These are phyloP conservation scores for Capsicum baccatum DNA, from an alignment of 257 asterid genomes.

Conservation along the genomic window DNA sequence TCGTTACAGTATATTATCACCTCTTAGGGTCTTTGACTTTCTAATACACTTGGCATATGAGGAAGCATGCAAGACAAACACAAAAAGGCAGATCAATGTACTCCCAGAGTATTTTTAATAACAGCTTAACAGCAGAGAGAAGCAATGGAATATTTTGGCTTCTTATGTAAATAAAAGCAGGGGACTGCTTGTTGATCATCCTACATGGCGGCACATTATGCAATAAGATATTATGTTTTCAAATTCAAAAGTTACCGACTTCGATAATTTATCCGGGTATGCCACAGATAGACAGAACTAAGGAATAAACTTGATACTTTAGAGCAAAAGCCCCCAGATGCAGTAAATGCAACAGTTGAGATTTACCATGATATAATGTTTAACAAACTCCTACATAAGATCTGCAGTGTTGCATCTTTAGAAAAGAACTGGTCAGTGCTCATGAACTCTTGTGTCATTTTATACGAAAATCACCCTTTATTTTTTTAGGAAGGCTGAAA, in stretches of 20 bases:
- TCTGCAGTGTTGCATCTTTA: too few species aligned
- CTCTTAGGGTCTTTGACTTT: too few species aligned
- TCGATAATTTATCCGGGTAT: not conserved
- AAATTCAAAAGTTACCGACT: not conserved
- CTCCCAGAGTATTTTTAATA: too few species aligned
- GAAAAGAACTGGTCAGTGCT: constrained; percentile 9
- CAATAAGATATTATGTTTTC: not conserved
- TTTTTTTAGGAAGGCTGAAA: constrained; percentile 16
- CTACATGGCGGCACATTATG: not conserved
- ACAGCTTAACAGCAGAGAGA: too few species aligned
- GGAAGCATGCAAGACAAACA: too few species aligned
- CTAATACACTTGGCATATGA: too few species aligned
- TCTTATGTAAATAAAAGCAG: too few species aligned
- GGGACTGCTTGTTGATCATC: not conserved
- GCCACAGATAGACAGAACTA: not conserved
- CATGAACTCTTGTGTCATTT: constrained; percentile 4
- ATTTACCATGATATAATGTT: not conserved
- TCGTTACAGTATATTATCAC: too few species aligned
- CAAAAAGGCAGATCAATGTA: too few species aligned
- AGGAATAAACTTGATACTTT: not conserved
- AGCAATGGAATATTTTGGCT: too few species aligned
- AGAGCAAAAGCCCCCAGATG: not conserved
- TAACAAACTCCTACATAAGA: not conserved
- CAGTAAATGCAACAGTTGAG: not conserved
- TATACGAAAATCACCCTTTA: not conserved